Evolutionary conservation across 176 grass and related monocot genomes (phyloP), one percentile per base, ranked within the genome.

Genomic region (Thalia dealbata): DNA sequence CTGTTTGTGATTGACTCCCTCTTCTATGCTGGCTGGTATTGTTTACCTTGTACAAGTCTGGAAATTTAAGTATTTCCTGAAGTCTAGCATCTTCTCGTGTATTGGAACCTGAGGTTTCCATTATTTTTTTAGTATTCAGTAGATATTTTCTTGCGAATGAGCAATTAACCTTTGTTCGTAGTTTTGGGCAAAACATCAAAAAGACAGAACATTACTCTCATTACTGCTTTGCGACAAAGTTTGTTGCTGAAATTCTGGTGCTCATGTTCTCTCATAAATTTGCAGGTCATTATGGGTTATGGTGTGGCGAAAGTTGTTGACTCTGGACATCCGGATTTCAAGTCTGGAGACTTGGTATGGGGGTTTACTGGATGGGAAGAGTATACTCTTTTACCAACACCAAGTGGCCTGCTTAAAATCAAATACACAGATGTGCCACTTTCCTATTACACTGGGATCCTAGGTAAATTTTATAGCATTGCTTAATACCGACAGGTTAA

Each of bases 261-360:
- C 52, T 54, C 22, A 29, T 30, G 14, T 52, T 29, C 6, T 30
- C 7, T 54, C 42, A 27, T 52, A 28, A 14, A 18, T 72, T 22
- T 72, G 11, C 70, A 72, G 70, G 26, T 72, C 9, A 72, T 72
- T 72, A 3, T 52, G 52, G 70, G 70, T 55, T 72, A 72, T 54
- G 70, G 70, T 54, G 70, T 72, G 19, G 26, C 48, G 5, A 72
- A 72, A 55, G 48, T 72, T 44, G 26, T 72, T 3, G 70, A 72
- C 25, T 72, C 70, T 52, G 50, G 70, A 27, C 46, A 72, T 29
- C 70, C 70, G 19, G 70, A 72, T 54, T 72, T 55, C 50, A 72
- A 30, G 14, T 10, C 14, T 54, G 50, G 70, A 54, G 70, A 72
- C 26, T 72, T 54, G 13, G 70, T 72, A 14, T 72, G 70, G 70